These are phyloP conservation scores for Aspergillus sp. DNA, from an alignment of 2,329 filamentous ascomycete species.

Conservation along the genomic window DNA sequence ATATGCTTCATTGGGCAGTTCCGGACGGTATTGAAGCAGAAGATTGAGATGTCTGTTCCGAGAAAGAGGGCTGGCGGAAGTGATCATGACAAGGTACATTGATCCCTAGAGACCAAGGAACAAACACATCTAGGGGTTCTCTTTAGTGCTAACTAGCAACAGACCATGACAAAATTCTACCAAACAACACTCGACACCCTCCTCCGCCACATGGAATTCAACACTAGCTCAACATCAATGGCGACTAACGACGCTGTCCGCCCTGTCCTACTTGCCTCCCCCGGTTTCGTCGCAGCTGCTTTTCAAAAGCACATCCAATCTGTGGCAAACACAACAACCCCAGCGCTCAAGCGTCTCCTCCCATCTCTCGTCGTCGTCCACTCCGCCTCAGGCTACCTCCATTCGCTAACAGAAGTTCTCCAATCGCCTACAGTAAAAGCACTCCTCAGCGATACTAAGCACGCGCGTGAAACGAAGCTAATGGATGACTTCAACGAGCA, in stretches of 20 bases:
- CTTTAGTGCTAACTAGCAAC: neutral
- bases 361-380: constrained; percentile 68
- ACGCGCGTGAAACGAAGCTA: constrained; percentile 74
- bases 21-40: constrained; percentile 50
- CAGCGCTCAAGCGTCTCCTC: constrained; percentile 66
- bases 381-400: constrained; percentile 79
- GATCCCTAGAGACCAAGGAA: neutral
- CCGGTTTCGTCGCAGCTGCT: constrained; percentile 79
- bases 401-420: constrained; percentile 84
- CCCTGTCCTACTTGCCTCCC: constrained; percentile 81
- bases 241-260: constrained; percentile 36
- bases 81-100: constrained; percentile 49
- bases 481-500: constrained; percentile 82
- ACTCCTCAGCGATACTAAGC: constrained; percentile 82
- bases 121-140: neutral
- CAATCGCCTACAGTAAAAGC: constrained; percentile 74
- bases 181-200: constrained; percentile 73
- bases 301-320: constrained; percentile 74
- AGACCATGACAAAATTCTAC: constrained; percentile 76
- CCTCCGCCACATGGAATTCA: constrained; percentile 74
- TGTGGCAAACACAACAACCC: constrained; percentile 61
- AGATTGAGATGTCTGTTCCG: constrained; percentile 48
- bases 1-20: constrained; percentile 53
- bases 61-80: constrained; percentile 48
- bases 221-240: constrained; percentile 39